phyloP scores from a whole-genome alignment of 2,329 filamentous ascomycete genomes.

The Ascochyta clinopodiicola region DNA sequence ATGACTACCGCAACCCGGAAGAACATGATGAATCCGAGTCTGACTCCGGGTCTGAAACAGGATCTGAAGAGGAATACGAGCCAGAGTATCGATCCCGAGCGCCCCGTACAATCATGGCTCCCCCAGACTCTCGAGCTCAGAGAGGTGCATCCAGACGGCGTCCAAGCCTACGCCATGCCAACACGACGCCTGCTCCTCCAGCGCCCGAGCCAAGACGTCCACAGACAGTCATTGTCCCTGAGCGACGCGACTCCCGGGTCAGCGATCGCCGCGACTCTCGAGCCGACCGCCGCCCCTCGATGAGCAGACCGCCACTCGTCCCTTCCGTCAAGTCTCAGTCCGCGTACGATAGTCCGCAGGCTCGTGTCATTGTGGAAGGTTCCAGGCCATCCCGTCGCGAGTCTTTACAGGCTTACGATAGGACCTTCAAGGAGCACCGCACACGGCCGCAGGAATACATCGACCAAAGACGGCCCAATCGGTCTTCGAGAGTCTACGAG shows the following conservation, averaged over 20 bases:
- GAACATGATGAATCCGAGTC: not conserved
- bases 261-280: slow-evolving; percentile 25
- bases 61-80: slow-evolving; percentile 6
- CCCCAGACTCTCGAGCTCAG: not conserved
- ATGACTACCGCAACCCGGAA: slow-evolving; percentile 8
- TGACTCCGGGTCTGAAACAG: slow-evolving; percentile 20
- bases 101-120: not conserved
- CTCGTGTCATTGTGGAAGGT: slow-evolving; percentile 39
- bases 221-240: slow-evolving; percentile 26
- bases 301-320: slow-evolving; percentile 43
- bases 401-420: slow-evolving; percentile 38
- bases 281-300: slow-evolving; percentile 27
- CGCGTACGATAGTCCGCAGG: slow-evolving; percentile 32
- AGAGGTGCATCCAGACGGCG: slow-evolving; percentile 18
- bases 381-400: slow-evolving; percentile 28
- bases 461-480: slow-evolving; percentile 23
- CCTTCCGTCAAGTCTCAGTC: slow-evolving; percentile 44
- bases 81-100: slow-evolving; percentile 3
- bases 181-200: slow-evolving; percentile 26
- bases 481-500: slow-evolving; percentile 21
- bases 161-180: slow-evolving; percentile 34
- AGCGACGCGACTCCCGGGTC: slow-evolving; percentile 20
- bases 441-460: slow-evolving; percentile 8
- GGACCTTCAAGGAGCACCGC: slow-evolving; percentile 20
- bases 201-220: not conserved